Evolutionary conservation across 306 rosid genomes (phyloP), one percentile per base, ranked within the genome.

Genomic region (Sesbania bispinosa): DNA sequence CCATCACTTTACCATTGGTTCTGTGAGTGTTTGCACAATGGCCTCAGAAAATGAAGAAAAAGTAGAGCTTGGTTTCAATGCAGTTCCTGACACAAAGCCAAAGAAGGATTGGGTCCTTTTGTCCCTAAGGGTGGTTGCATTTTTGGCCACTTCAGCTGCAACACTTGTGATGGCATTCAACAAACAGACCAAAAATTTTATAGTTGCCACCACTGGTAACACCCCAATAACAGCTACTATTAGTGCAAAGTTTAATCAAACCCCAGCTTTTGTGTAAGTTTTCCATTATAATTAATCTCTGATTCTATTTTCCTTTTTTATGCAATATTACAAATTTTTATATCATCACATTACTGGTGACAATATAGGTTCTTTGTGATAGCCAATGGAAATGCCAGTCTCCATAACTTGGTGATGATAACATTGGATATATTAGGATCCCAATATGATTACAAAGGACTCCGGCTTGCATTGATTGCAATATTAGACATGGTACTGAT

Each of bases 261-360:
- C 78, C 48, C 99, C 99, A 26, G 99, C 97, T 29, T 87, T 87
- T 81, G 86, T 94, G 99, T 94, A 73, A 75, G 89, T 79, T 51
- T 70, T 72, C 43, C 14, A 59, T 21, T 11, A 5, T 7, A 4
- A 1, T 2, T 46, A n/a, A 53, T 50, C 29, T 50, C 1, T 24
- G 15, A 18, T 7, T 65, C 8, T 11, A 8, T 43, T 43, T 13
- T n/a, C n/a, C n/a, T n/a, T n/a, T n/a, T n/a, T n/a, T n/a, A n/a
- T n/a, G n/a, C n/a, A n/a, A n/a, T n/a, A n/a, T n/a, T 48, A 4
- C 21, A 18, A 26, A 15, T 57, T 45, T 59, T 32, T n/a, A n/a
- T 21, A 6, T 66, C 10, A 24, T 36, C 8, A 4, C 7, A 30
- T 39, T 3, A 7, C 42, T 21, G 59, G 23, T 47, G 33, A 23